Percentiles rank a stretch among this genome's conserved stretches.
phyloP scores from a whole-genome alignment of 2,329 filamentous ascomycete species.

The Apiospora phragmitis region DNA sequence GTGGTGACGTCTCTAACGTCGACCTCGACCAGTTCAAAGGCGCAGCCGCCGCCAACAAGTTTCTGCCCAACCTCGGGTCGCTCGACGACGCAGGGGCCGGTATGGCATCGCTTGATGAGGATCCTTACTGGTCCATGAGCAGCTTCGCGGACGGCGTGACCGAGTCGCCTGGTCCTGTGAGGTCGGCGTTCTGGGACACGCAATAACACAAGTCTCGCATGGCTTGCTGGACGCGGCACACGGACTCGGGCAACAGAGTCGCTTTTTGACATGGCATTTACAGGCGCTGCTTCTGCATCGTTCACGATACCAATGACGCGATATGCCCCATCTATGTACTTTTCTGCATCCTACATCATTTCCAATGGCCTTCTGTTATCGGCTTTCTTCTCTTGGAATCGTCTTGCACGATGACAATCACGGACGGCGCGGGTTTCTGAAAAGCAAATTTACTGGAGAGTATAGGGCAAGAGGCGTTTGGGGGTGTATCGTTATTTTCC shows the following conservation, averaged over 20 bases:
- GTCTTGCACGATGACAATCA: conserved; percentile 2
- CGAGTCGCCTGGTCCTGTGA: conserved; percentile 34
- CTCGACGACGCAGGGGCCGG: conserved; percentile 41
- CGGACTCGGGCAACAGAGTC: neutral
- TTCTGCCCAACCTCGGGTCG: conserved; percentile 39
- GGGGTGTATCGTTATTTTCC: neutral
- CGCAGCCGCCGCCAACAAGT: conserved; percentile 49
- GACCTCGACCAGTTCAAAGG: conserved; percentile 58
- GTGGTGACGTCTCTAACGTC: conserved; percentile 48
- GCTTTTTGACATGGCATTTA: neutral
- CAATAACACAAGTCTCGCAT: conserved; percentile 4
- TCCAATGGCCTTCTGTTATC: neutral
- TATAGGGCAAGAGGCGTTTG: neutral
- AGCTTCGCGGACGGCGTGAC: conserved; percentile 37
- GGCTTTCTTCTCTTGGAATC: conserved; percentile 4
- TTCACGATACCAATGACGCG: conserved; percentile 12
- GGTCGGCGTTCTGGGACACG: conserved; percentile 31
- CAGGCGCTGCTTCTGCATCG: neutral
- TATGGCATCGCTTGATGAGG: conserved; percentile 49
- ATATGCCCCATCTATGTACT: neutral
- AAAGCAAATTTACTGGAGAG: neutral
- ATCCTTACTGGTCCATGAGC: conserved; percentile 40
- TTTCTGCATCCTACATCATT: conserved; percentile 3
- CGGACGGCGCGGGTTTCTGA: neutral
- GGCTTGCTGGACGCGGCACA: neutral